Conservation (phyloP, 2,329 filamentous ascomycete species). For the Rhynchosporium graminicola region DNA sequence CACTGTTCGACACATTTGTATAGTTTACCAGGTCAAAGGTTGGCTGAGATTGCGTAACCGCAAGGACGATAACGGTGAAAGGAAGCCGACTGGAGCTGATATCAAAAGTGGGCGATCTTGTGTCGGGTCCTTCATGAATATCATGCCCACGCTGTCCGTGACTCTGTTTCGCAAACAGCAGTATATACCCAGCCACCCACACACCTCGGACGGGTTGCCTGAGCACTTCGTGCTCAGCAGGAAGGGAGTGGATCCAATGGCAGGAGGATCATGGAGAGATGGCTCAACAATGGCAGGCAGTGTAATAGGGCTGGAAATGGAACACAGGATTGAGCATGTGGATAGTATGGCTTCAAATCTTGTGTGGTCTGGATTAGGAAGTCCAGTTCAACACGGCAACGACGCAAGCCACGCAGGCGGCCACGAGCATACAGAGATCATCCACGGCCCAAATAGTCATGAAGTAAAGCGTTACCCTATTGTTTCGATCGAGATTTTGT, state of each 20-base stretch:
- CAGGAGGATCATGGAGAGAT: slow-evolving; percentile 2
- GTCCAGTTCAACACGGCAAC: slow-evolving; percentile 1
- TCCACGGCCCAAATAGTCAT: neutral
- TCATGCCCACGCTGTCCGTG: neutral
- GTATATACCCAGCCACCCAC: neutral
- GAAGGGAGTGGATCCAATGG: slow-evolving; percentile 3
- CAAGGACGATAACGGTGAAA: slow-evolving; percentile 1
- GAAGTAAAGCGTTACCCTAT: slow-evolving; percentile 2
- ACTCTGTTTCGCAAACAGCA: slow-evolving; percentile 6
- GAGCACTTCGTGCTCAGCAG: neutral
- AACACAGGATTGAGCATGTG: slow-evolving; percentile 5
- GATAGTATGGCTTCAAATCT: slow-evolving; percentile 1
- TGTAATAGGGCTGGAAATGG: slow-evolving; percentile 2
- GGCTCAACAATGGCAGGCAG: slow-evolving; percentile 11
- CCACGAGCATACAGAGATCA: slow-evolving; percentile 5
- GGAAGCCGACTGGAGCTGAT: slow-evolving; percentile 9
- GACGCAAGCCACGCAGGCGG: neutral
- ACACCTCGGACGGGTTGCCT: neutral
- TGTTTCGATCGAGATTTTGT: neutral
- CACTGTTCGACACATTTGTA: slow-evolving; percentile 2
- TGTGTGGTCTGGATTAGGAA: neutral
- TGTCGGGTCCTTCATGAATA: neutral
- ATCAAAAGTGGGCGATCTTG: slow-evolving; percentile 12
- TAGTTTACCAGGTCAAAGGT: slow-evolving; percentile 8
- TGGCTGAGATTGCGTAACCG: neutral